These are phyloP conservation scores for Mucor saturninus DNA, from an alignment of 371 early-diverging fungal species.

Conservation along the genomic window DNA sequence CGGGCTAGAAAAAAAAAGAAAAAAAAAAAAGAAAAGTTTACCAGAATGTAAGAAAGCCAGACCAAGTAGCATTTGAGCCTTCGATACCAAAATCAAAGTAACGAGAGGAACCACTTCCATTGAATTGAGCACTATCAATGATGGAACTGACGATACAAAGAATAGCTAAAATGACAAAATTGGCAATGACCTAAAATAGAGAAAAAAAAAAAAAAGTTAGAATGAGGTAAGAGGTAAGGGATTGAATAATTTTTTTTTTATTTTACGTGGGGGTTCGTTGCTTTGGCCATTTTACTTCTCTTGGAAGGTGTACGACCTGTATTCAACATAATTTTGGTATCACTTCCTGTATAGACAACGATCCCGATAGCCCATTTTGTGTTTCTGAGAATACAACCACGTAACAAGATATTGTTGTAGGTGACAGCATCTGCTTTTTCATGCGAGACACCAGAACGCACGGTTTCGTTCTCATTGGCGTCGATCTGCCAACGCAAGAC, in stretches of 20 bases:
- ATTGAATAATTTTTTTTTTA: neutral
- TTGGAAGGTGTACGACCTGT: constrained; percentile 93
- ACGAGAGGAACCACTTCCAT: constrained; percentile 33
- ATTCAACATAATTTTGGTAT: constrained; percentile 93
- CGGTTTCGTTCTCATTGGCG: constrained; percentile 12
- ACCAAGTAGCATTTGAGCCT: constrained; percentile 35
- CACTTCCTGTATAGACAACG: constrained; percentile 85
- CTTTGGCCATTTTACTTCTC: constrained; percentile 91
- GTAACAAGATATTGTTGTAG: constrained; percentile 78
- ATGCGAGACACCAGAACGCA: constrained; percentile 37
- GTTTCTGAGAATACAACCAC: constrained; percentile 93
- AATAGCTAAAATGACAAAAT: constrained; percentile 49
- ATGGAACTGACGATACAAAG: constrained; percentile 69
- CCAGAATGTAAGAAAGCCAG: constrained; percentile 59
- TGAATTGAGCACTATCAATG: constrained; percentile 61
- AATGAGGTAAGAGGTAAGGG: neutral
- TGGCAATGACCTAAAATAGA: constrained; percentile 50
- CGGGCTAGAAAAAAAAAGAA: too few relatives aligned
- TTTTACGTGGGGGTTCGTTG: constrained; percentile 89
- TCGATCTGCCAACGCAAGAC: constrained; percentile 58
- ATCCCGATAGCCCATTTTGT: constrained; percentile 86
- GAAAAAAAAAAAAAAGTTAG: neutral
- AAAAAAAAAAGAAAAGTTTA: constrained; percentile 9
- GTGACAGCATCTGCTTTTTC: constrained; percentile 52
- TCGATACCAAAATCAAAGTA: constrained; percentile 45